Evolutionary conservation across 768 basidiomycete genomes (phyloP), one percentile per base, ranked within the genome.

Genomic region (Cyclocybe aegerita): DNA sequence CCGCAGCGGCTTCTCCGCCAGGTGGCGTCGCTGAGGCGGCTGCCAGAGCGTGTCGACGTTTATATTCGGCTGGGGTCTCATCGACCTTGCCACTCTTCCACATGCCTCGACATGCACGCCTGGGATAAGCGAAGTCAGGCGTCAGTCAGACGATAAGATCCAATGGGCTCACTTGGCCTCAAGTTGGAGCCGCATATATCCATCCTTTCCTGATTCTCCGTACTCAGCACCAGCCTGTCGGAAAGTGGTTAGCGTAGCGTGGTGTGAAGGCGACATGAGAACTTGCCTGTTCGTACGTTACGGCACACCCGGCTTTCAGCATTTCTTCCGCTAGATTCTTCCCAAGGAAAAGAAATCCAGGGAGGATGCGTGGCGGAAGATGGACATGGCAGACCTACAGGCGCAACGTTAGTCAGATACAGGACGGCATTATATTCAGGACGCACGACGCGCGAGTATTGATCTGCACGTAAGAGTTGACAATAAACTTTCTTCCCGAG

Each of bases 11-110:
- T 33, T 49, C 53, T 10, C 46, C 47, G 6, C 49, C 49, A 52
- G 55, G 51, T 31, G 52, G 49, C 15, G 43, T 52, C n/a, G 50
- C 50, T 4, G 48, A 39, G 9, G 56, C 49, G 9, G 35, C 36
- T 17, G 54, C 52, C 15, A 45, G 36, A 10, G 62, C 77, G 58
- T 83, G 67, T 33, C 90, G 76, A 32, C 81, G 82, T 70, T 97
- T 95, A 66, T 89, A 95, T 43, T 88, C 85, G 0, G 83, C 79
- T 0, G 93, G 93, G 7, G 80, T 82, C 57, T 95, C 93, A 10
- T 71, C 70, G 4, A 55, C 58, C 0, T 58, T 60, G 1, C 82
- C 83, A 3, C 77, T 55, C 23, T 67, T 71, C 93, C 93, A 96
- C 77, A 93, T 88, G 0, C 93, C 93, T 51, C 74, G 70, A 45